Evolutionary conservation across 768 basidiomycete species (phyloP).

Genomic region (Boletus fagicola): DNA sequence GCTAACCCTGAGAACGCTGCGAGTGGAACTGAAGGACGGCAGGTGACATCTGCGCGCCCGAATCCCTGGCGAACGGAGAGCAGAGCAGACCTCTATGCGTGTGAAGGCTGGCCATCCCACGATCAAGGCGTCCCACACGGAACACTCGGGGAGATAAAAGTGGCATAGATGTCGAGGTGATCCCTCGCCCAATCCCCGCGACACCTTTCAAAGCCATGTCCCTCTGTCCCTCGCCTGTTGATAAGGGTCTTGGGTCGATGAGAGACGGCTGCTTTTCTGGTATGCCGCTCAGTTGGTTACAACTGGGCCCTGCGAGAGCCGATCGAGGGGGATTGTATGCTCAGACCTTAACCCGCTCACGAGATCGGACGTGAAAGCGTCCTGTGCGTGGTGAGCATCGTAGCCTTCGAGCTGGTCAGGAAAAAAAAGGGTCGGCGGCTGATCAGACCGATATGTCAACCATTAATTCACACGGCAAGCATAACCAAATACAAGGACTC

Average conservation of each 20-base stretch:
- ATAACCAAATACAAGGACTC: too few relatives aligned
- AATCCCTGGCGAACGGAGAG: neutral
- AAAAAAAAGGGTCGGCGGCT: too few relatives aligned
- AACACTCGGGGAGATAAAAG: constrained; percentile 19
- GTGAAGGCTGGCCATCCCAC: neutral
- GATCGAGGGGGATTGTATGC: constrained; percentile 60
- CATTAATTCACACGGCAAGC: neutral
- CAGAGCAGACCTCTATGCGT: accelerated
- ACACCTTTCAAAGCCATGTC: constrained; percentile 48
- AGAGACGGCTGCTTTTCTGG: constrained; percentile 53
- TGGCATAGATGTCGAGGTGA: neutral
- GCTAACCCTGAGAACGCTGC: neutral
- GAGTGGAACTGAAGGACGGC: neutral
- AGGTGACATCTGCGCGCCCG: neutral
- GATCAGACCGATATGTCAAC: neutral
- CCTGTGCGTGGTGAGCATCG: constrained; percentile 65
- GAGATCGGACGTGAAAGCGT: constrained; percentile 34
- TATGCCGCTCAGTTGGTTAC: constrained; percentile 60
- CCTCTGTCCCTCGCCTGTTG: constrained; percentile 19
- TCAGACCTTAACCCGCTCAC: constrained; percentile 87
- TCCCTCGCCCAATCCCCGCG: constrained; percentile 50
- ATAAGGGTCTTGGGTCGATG: constrained; percentile 43
- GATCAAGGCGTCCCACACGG: constrained; percentile 15
- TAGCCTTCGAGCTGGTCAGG: constrained; percentile 54
- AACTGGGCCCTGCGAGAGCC: constrained; percentile 61